Percentiles rank a stretch among this genome's conserved stretches.
Conservation (phyloP, 768 basidiomycete genomes). For the Phaeotremella skinneri region DNA sequence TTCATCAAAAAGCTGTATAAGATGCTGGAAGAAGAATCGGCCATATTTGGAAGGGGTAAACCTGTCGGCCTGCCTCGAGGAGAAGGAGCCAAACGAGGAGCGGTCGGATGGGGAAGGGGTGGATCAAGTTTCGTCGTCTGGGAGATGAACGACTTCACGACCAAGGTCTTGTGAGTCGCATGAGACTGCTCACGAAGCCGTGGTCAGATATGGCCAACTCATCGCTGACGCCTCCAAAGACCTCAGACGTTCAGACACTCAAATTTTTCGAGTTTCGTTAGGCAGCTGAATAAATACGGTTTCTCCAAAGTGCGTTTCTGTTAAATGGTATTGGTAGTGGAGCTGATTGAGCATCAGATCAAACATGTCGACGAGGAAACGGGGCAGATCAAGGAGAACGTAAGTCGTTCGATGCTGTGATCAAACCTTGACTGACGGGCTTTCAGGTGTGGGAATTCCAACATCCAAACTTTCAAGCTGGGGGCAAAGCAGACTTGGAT, state of each 20-base stretch:
- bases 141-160: slow-evolving; percentile 50
- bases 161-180: slow-evolving; percentile 42
- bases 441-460: slow-evolving; percentile 47
- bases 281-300: slow-evolving; percentile 94
- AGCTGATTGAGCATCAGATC: slow-evolving; percentile 20
- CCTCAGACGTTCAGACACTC: slow-evolving; percentile 50
- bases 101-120: slow-evolving; percentile 44
- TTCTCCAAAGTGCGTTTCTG: slow-evolving; percentile 67
- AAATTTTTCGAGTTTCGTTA: slow-evolving; percentile 89
- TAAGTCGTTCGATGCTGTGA: slow-evolving; percentile 3
- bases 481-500: slow-evolving; percentile 41
- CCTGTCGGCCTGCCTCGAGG: slow-evolving; percentile 22
- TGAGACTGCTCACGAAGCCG: not conserved
- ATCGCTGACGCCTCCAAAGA: slow-evolving; percentile 21
- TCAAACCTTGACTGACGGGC: not conserved
- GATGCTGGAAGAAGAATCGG: slow-evolving; percentile 44
- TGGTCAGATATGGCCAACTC: too few relatives aligned
- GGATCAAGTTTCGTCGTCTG: slow-evolving; percentile 46
- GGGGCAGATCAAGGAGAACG: slow-evolving; percentile 43
- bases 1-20: slow-evolving; percentile 50
- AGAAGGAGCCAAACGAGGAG: slow-evolving; percentile 31
- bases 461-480: slow-evolving; percentile 43
- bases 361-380: slow-evolving; percentile 45
- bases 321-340: not conserved
- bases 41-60: slow-evolving; percentile 30